Conservation (phyloP, 257 asterid species). For the Gardenia jasminoides region DNA sequence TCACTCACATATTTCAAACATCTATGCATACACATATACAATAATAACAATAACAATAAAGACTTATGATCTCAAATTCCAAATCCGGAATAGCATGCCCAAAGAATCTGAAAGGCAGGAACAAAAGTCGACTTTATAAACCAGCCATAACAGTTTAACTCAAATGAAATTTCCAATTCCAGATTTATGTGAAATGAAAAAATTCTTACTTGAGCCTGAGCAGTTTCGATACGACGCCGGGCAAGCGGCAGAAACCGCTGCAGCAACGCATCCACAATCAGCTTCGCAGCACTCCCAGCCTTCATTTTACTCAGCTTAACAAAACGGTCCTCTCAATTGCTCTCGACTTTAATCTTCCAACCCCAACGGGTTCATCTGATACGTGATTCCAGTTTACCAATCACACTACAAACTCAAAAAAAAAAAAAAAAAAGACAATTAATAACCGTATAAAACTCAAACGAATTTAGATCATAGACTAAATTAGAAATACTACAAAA, state of each 20-base stretch:
- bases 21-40: too few relatives aligned
- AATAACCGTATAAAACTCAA: background rate
- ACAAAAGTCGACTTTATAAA: background rate
- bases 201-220: constrained; percentile 87
- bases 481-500: background rate
- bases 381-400: constrained; percentile 5
- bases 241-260: constrained; percentile 99
- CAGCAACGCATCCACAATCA: constrained; percentile 93
- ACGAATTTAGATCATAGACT: background rate
- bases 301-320: constrained; percentile 50
- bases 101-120: background rate
- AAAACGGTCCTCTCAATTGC: constrained; percentile 13
- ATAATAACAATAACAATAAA: background rate
- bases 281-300: constrained; percentile 98
- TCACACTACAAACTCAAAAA: background rate
- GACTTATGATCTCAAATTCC: background rate
- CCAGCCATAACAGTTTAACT: background rate
- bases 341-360: constrained; percentile 5
- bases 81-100: background rate
- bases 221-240: constrained; percentile 96
- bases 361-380: background rate
- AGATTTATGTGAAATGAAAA: background rate
- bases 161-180: background rate
- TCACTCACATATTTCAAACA: background rate
- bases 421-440: background rate